A percentile compares a stretch with the other conserved stretches of the same genome.
phyloP scores from a whole-genome alignment of 208 protist species.

The Wallacemonas collosoma region DNA sequence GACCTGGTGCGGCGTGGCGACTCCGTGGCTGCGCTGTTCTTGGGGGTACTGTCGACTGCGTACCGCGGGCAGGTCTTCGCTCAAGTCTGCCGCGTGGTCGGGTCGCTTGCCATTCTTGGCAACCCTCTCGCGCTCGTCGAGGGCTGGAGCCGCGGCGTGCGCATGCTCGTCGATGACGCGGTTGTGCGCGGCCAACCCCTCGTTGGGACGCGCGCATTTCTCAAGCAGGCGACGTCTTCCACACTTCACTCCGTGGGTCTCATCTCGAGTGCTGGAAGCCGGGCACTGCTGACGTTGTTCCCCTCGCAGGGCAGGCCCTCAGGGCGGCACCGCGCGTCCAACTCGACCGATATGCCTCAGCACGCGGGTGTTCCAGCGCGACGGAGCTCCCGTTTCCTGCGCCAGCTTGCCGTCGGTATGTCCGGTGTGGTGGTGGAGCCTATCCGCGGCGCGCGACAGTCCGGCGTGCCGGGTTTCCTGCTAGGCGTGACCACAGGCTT shows the following conservation, averaged over 20 bases:
- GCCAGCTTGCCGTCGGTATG: constrained; percentile 43
- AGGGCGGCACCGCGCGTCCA: not conserved
- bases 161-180: constrained; percentile 43
- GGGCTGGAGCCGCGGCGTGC: constrained; percentile 59
- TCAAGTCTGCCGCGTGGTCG: constrained; percentile 77
- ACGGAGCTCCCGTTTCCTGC: constrained; percentile 18
- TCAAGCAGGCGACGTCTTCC: constrained; percentile 56
- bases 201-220: constrained; percentile 51
- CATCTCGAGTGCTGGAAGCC: constrained; percentile 55
- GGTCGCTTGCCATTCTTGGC: constrained; percentile 70
- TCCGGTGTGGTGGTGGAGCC: constrained; percentile 45
- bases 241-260: constrained; percentile 75
- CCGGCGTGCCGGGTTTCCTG: constrained; percentile 60
- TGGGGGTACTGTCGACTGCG: constrained; percentile 40
- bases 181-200: constrained; percentile 35
- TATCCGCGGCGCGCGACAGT: constrained; percentile 38
- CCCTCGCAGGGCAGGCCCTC: not conserved
- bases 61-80: constrained; percentile 70
- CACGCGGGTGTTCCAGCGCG: not conserved
- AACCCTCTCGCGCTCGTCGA: constrained; percentile 70
- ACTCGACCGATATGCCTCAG: not conserved
- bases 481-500: constrained; percentile 55
- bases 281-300: constrained; percentile 37
- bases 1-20: constrained; percentile 43
- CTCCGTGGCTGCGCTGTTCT: constrained; percentile 28